Conservation (phyloP, 2,329 filamentous ascomycete genomes). For the Ceratocystis ficicola region DNA sequence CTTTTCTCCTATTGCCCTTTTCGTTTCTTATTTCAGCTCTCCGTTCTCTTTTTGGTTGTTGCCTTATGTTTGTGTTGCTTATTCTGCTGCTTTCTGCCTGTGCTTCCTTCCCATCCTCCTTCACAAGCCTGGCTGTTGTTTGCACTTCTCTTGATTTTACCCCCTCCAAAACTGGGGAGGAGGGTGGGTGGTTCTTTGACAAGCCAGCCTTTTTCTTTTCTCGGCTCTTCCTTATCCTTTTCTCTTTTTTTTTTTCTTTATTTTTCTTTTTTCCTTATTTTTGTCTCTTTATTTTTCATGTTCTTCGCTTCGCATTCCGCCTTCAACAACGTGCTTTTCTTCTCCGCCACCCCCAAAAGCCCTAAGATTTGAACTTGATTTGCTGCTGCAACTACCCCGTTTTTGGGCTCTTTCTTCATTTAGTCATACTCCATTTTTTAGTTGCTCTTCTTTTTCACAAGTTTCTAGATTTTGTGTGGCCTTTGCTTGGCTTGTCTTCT, state of each 20-base stretch:
- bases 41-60: not conserved
- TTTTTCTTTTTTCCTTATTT: not conserved
- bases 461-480: not conserved
- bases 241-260: not conserved
- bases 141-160: not conserved
- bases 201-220: not conserved
- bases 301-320: not conserved
- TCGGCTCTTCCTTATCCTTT: too few species aligned
- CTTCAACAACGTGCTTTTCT: not conserved
- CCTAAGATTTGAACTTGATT: not conserved
- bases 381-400: not conserved
- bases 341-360: not conserved
- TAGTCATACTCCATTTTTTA: not conserved
- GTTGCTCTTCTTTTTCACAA: not conserved
- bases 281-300: not conserved
- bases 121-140: not conserved
- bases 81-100: not conserved
- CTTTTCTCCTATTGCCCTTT: not conserved
- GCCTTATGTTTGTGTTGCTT: not conserved
- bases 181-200: not conserved
- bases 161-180: not conserved
- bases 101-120: slow-evolving; percentile 1
- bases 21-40: not conserved
- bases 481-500: not conserved
- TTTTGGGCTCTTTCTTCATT: not conserved